These are phyloP conservation scores for Grigorovia humatica DNA, from an alignment of 805 yeast genomes.

Conservation along the genomic window DNA sequence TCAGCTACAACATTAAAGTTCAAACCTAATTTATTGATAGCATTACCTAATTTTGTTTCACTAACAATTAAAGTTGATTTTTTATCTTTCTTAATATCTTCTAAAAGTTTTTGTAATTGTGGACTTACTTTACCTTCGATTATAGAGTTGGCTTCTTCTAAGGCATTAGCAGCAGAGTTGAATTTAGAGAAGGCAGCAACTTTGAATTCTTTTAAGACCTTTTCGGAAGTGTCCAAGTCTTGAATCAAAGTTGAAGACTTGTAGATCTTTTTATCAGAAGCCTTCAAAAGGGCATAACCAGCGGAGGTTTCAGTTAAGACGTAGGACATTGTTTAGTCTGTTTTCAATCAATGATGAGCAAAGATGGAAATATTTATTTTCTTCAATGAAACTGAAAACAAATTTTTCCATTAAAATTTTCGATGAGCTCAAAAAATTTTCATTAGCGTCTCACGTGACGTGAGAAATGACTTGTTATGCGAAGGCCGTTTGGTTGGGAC, in stretches of 20 bases:
- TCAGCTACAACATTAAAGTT: conserved; percentile 85
- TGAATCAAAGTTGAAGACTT: conserved; percentile 65
- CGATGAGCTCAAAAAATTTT: conserved; percentile 21
- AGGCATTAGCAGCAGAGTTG: conserved; percentile 86
- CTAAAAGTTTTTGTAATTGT: conserved; percentile 66
- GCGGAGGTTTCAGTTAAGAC: conserved; percentile 97
- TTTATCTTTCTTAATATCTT: conserved; percentile 68
- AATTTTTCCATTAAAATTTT: conserved; percentile 12
- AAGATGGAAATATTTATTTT: not conserved
- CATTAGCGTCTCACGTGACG: not conserved
- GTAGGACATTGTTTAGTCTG: conserved; percentile 48
- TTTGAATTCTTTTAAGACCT: conserved; percentile 83
- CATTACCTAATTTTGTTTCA: conserved; percentile 91
- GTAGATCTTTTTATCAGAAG: conserved; percentile 94
- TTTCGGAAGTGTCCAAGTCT: conserved; percentile 73
- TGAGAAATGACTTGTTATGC: not conserved
- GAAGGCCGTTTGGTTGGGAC: too few species aligned
- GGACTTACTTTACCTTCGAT: conserved; percentile 90
- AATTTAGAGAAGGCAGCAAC: conserved; percentile 94
- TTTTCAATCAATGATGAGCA: not conserved
- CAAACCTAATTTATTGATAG: conserved; percentile 88
- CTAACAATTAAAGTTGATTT: conserved; percentile 82
- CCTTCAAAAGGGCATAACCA: conserved; percentile 95
- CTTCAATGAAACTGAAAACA: not conserved
- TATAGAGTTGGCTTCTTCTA: conserved; percentile 87